A percentile compares a stretch with the other conserved stretches of the same genome.
Conservation (phyloP, 2,329 filamentous ascomycete species). For the Sclerotinia trifoliorum region DNA sequence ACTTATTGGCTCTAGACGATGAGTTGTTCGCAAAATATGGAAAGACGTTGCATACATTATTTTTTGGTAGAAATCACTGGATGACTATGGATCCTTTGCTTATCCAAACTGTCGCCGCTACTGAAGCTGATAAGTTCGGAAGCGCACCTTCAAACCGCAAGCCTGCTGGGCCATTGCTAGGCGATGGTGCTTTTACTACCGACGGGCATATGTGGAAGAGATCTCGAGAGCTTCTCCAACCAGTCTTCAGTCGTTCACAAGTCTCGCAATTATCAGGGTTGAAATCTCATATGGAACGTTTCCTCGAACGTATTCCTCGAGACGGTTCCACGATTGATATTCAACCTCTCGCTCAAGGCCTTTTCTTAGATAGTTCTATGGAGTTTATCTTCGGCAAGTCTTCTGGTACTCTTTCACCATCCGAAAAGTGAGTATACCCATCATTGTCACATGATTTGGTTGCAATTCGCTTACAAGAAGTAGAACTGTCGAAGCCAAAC, state of each 20-base stretch:
- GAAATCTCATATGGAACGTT: slow-evolving; percentile 55
- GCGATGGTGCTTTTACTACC: slow-evolving; percentile 54
- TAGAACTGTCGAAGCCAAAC: slow-evolving; percentile 7
- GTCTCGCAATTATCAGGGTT: slow-evolving; percentile 54
- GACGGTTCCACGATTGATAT: slow-evolving; percentile 56
- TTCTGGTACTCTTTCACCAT: slow-evolving; percentile 37
- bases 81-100: slow-evolving; percentile 53
- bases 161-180: slow-evolving; percentile 48
- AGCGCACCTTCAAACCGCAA: slow-evolving; percentile 46
- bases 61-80: slow-evolving; percentile 22
- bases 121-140: slow-evolving; percentile 54
- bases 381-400: slow-evolving; percentile 28
- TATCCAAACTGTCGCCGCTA: slow-evolving; percentile 54
- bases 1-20: slow-evolving; percentile 14
- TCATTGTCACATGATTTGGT: neutral
- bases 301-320: slow-evolving; percentile 56
- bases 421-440: neutral
- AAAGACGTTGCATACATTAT: slow-evolving; percentile 23
- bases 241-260: slow-evolving; percentile 50
- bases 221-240: slow-evolving; percentile 51
- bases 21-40: slow-evolving; percentile 22
- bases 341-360: slow-evolving; percentile 59
- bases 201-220: slow-evolving; percentile 51
- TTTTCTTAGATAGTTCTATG: slow-evolving; percentile 57
- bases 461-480: neutral